Conservation (phyloP, 129 eudicot species). For the Chrysanthemum makinoi region DNA sequence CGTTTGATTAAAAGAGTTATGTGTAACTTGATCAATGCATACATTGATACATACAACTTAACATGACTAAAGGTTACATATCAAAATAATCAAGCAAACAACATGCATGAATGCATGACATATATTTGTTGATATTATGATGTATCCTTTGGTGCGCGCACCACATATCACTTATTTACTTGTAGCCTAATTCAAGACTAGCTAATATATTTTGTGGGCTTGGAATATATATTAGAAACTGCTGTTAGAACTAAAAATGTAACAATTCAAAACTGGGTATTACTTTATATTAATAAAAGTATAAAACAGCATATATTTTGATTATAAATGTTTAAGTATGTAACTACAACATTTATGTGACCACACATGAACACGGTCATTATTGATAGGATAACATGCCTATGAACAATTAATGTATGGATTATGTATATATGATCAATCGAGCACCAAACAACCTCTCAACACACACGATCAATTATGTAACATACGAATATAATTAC, state of each 20-base stretch:
- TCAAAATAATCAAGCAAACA: too few relatives aligned
- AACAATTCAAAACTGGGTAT: neutral
- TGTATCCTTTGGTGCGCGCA: too few relatives aligned
- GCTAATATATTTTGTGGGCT: too few relatives aligned
- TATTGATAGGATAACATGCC: conserved; percentile 19
- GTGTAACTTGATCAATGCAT: neutral
- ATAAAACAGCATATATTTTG: neutral
- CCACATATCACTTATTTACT: too few relatives aligned
- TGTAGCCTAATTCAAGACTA: too few relatives aligned
- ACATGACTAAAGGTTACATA: too few relatives aligned
- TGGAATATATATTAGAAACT: too few relatives aligned
- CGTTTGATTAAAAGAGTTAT: neutral
- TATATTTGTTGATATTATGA: too few relatives aligned
- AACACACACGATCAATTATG: conserved; percentile 4
- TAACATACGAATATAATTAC: conserved; percentile 15
- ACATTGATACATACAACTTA: too few relatives aligned
- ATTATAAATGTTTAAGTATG: conserved; percentile 19
- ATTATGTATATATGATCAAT: conserved; percentile 21
- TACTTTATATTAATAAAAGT: neutral
- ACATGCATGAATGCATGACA: too few relatives aligned
- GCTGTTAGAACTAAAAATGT: neutral
- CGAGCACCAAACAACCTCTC: conserved; percentile 27
- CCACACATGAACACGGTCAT: conserved; percentile 18
- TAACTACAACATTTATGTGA: conserved; percentile 20
- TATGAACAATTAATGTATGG: conserved; percentile 20